Base-by-base conservation (phyloP, 2,329 filamentous ascomycete species). In the Myotisia sp. region DNA sequence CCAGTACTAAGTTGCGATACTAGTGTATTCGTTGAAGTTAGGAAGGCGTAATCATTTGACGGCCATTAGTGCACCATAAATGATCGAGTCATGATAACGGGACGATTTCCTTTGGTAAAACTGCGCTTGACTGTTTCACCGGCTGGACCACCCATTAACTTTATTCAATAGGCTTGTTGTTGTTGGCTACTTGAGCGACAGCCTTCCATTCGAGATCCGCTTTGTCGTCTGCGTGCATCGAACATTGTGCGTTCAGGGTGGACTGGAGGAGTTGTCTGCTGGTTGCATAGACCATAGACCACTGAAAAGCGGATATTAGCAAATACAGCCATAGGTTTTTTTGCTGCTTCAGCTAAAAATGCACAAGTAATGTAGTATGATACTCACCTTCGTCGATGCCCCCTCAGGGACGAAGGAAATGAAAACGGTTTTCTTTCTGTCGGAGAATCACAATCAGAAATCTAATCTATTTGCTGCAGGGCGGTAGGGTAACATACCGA, bases 231-330 rank as follows among this genome's bases (percentile, higher is more conserved):
- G 58, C 58, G 44, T 60, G 57, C 45, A 60, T 54, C 42, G 53
- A 57, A 43, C 37, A 48, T 42, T 46, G 44, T 36, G 59, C 54
- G 50, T 62, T 63, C 27, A 67, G 55, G 12, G 63, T 59, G 42
- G 60, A 63, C 54, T 66, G 66, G 43, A 67, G 46, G 38, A 52
- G 53, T 47, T 65, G 61, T 35, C 60, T 58, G 31, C 60, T 65
- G 44, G 60, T 63, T 44, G 63, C 62, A 52, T 67, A 67, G 37
- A 65, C 56, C 63, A 67, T 66, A 42, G 60, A 62, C 52, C 55
- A 59, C 59, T 62, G 22, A 23, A 21, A 21, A 22, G 20, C 10
- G 22, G 3, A 10, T 31, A 37, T 47, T 21, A 37, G 42, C 50
- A 41, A 32, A 29, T 33, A 29, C n/a, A n/a, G n/a, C n/a, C n/a